Conservation (phyloP, 192 early-diverging fungal species). For the Coemansia sp. region DNA sequence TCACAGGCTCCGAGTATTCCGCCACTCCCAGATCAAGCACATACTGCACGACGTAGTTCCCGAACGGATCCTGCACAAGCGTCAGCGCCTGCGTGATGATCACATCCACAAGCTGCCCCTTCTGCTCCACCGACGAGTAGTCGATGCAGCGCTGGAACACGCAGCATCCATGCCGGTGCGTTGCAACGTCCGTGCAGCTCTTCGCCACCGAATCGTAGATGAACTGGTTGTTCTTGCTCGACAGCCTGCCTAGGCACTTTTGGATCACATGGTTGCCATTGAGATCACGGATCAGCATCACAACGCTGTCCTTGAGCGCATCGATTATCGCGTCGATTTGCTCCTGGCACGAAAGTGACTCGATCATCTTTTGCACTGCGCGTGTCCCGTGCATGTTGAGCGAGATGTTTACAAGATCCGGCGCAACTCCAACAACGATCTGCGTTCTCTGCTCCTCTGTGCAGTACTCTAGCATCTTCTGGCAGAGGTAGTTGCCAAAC, state of each 20-base stretch:
- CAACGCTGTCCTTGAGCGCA: slow-evolving; percentile 69
- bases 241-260: slow-evolving; percentile 80
- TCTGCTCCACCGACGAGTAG: slow-evolving; percentile 69
- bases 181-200: slow-evolving; percentile 81
- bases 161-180: slow-evolving; percentile 89
- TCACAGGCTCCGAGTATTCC: slow-evolving; percentile 68
- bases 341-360: slow-evolving; percentile 61
- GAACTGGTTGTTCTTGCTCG: slow-evolving; percentile 80
- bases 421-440: slow-evolving; percentile 70
- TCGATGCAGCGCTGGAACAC: slow-evolving; percentile 91
- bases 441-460: slow-evolving; percentile 71
- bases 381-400: slow-evolving; percentile 92
- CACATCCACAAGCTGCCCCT: slow-evolving; percentile 73
- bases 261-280: slow-evolving; percentile 94
- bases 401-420: slow-evolving; percentile 76
- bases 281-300: slow-evolving; percentile 84
- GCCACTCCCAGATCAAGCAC: slow-evolving; percentile 75
- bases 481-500: slow-evolving; percentile 91
- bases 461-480: slow-evolving; percentile 84
- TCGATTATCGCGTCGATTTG: slow-evolving; percentile 68
- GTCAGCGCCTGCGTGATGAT: slow-evolving; percentile 71
- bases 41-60: slow-evolving; percentile 93
- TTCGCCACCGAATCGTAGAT: slow-evolving; percentile 80
- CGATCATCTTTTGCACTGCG: slow-evolving; percentile 91
- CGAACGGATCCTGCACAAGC: slow-evolving; percentile 87